Evolutionary conservation across 768 basidiomycete genomes (phyloP), one percentile per base, ranked within the genome.

Genomic region (Xerocomellus dryophilus): DNA sequence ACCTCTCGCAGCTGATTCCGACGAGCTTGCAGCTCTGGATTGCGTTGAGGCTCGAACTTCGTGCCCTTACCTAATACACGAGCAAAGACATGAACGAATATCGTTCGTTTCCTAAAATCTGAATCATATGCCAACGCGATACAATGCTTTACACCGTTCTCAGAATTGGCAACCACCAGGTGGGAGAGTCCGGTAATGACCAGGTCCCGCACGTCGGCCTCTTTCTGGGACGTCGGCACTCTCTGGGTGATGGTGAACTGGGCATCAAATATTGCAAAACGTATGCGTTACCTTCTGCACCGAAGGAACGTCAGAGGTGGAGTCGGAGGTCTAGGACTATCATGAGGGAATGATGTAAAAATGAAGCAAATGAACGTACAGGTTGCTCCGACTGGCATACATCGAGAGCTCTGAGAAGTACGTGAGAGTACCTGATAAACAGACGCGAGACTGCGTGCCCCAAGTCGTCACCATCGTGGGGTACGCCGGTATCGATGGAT

Each of bases 91-190:
- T 88, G 84, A 14, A 91, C 83, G 63, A 94, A 97, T 23, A 93
- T 90, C 10, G 81, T 77, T 14, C 91, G 81, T 61, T 87, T 85
- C 36, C 79, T 72, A 23, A 78, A 73, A 63, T 94, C 88, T 20
- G 75, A 67, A 61, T 90, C 86, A 61, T 91, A 93, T 1, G 88
- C 90, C 54, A 90, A 75, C 5, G 84, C 74, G 20, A 95, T 80
- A 62, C 88, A 93, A 66, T 95, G 90, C 67, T 93, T 93, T 65
- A 95, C 84, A 6, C 91, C 93, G 61, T 83, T 86, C 64, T 94
- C 90, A 15, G 89, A 85, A 65, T 96, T 96, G 12, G 91, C 82
- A 32, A 79, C 81, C 51, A 96, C 85, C 7, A 96, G 76, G 56
- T 93, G 85, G 1, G 92, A 81, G 7, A 96, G 79, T 1, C 88